Evolutionary conservation across 1,284 basidiomycete genomes (phyloP).

Genomic region (Amylostereum areolatum): DNA sequence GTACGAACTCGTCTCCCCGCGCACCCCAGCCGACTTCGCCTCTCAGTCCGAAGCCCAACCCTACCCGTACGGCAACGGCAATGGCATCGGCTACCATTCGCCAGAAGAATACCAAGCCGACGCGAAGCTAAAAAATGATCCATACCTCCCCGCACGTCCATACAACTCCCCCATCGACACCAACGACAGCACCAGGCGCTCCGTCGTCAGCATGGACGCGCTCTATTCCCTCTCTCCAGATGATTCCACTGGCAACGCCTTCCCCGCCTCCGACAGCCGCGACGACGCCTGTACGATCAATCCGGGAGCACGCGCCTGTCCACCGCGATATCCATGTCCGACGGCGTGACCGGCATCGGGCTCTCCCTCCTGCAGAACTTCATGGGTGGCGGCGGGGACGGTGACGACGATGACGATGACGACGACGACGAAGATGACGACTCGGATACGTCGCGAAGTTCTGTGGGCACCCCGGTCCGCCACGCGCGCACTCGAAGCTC

Average conservation of each 20-base stretch:
- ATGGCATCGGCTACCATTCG: too few relatives aligned
- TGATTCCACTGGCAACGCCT: too few relatives aligned
- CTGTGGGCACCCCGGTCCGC: background rate
- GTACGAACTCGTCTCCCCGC: slow-evolving; percentile 8
- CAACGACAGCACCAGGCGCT: slow-evolving; percentile 1
- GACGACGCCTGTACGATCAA: slow-evolving; percentile 1
- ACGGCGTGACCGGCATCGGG: slow-evolving; percentile 63
- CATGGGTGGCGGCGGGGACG: slow-evolving; percentile 17
- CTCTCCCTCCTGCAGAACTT: slow-evolving; percentile 57
- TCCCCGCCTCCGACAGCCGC: background rate
- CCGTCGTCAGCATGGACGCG: background rate
- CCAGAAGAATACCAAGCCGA: too few relatives aligned
- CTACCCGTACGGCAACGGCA: too few relatives aligned
- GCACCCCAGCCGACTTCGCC: slow-evolving; percentile 6
- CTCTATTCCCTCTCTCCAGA: background rate
- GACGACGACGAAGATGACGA: slow-evolving; percentile 9
- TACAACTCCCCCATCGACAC: slow-evolving; percentile 1
- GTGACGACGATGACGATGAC: slow-evolving; percentile 26
- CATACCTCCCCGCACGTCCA: background rate
- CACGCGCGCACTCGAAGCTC: slow-evolving; percentile 8
- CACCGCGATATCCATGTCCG: slow-evolving; percentile 27
- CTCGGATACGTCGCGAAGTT: slow-evolving; percentile 12
- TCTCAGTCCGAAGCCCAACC: background rate
- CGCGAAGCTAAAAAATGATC: too few relatives aligned
- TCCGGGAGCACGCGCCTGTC: slow-evolving; percentile 23